Base-by-base conservation (phyloP, 345 rosid genomes). In the Eucalyptus fibrosa region DNA sequence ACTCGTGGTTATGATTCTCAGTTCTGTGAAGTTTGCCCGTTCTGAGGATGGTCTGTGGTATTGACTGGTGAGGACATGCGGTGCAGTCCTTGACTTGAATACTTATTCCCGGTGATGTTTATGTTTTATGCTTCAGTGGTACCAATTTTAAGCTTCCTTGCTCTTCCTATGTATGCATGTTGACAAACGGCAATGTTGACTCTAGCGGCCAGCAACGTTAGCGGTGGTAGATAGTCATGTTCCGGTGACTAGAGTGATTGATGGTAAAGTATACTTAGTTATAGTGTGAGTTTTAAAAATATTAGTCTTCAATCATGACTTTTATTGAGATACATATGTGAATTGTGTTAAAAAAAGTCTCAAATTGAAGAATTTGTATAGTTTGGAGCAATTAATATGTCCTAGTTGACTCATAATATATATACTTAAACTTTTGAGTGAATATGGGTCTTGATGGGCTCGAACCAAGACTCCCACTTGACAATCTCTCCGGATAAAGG, bases 11-110 rank as follows among this genome's bases (percentile, higher is more conserved):
- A 34, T 69, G 81, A 69, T 32, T 69, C 42, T 69, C 24, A 12
- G 24, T 69, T 18, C 2, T 9, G 7, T 18, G 24, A 69, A 4
- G 44, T 18, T 69, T 69, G 42, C 2, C 0, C 2, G 7, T 69
- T 32, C 81, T 18, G 13, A 17, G 81, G 7, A 32, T 69, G 81
- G 42, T 34, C 81, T 34, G 24, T 3, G 81, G 44, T 32, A 34
- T 69, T 16, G 42, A 69, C 24, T 17, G 4, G 81, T 69, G 81
- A 18, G 42, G 23, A 18, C 81, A 18, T 34, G 44, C 3, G 24
- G 4, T 5, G 42, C 7, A 3, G 24, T 69, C 81, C 4, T 32
- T 34, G 81, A 69, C 7, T 69, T 34, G 81, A 69, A 69, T 69
- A 34, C 81, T 69, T 3, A 3, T 18, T 69, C 10, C 77, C 1